A percentile compares a stretch with the other conserved stretches of the same genome.
phyloP scores from a whole-genome alignment of 2,329 filamentous ascomycete genomes.

The Monilinia fructicola region DNA sequence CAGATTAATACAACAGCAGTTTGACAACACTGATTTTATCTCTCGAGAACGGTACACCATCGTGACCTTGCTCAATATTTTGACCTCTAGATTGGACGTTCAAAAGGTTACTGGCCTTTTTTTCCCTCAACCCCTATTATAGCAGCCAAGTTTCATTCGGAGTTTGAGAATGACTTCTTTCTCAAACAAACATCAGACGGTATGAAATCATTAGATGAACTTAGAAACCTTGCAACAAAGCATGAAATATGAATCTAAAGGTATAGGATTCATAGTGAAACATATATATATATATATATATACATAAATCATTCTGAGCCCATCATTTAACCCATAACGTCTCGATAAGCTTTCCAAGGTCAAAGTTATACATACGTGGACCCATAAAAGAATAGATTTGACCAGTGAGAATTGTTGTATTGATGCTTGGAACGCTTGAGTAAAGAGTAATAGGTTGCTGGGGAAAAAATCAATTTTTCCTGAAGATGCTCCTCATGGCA shows the following conservation, averaged over 20 bases:
- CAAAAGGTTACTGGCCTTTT: background rate
- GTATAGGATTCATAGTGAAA: slow-evolving; percentile 1
- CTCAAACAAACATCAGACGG: background rate
- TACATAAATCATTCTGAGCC: background rate
- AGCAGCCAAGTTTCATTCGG: background rate
- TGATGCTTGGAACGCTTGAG: slow-evolving; percentile 6
- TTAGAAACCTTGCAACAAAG: background rate
- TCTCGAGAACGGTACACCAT: background rate
- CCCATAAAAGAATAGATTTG: no score
- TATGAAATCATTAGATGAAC: background rate
- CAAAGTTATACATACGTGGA: background rate
- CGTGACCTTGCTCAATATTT: background rate
- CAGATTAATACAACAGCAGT: background rate
- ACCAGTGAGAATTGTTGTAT: background rate
- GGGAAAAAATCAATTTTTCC: background rate
- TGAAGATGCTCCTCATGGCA: background rate
- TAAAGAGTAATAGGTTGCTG: no score
- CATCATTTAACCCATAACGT: background rate
- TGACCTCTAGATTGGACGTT: background rate
- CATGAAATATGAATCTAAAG: background rate
- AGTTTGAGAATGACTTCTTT: background rate
- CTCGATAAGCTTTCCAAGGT: background rate
- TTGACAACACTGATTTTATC: background rate
- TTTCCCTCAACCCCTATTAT: no score
- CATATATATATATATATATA: background rate